phyloP scores from a whole-genome alignment of 345 rosid species.

The Iberis pinnata region DNA sequence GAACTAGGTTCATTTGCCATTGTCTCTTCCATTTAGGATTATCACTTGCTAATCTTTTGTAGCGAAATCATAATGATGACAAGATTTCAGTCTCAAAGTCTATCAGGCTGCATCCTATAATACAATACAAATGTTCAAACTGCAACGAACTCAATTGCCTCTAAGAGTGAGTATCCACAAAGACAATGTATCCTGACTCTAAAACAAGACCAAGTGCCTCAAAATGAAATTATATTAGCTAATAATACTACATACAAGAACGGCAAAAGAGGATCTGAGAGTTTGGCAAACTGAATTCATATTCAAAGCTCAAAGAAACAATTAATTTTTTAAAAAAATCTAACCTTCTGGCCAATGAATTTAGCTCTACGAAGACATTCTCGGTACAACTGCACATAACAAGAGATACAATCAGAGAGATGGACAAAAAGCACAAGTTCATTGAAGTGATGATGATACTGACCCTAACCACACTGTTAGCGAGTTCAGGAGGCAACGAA shows the following conservation, averaged over 20 bases:
- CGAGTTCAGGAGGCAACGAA: constrained; percentile 89
- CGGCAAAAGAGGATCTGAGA: background rate
- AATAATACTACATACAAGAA: background rate
- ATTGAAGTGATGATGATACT: constrained; percentile 19
- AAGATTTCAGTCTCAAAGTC: background rate
- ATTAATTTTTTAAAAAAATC: no score
- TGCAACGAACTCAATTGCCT: no score
- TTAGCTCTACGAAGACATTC: constrained; percentile 96
- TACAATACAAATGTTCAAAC: constrained; percentile 4
- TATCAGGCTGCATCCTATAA: constrained; percentile 2
- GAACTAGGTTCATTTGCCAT: background rate
- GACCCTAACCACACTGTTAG: constrained; percentile 81
- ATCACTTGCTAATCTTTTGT: no score
- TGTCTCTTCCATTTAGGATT: no score
- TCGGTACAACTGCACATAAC: constrained; percentile 62
- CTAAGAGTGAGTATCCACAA: no score
- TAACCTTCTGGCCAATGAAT: constrained; percentile 71
- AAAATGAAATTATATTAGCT: background rate
- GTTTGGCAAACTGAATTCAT: background rate
- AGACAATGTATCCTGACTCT: no score
- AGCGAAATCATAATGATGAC: constrained; percentile 1
- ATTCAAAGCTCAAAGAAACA: constrained; percentile 1
- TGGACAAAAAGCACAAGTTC: background rate
- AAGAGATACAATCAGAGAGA: constrained; percentile 10
- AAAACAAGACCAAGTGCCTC: no score